These are phyloP conservation scores for Corylus americana DNA, from an alignment of 306 rosid genomes.

Conservation along the genomic window DNA sequence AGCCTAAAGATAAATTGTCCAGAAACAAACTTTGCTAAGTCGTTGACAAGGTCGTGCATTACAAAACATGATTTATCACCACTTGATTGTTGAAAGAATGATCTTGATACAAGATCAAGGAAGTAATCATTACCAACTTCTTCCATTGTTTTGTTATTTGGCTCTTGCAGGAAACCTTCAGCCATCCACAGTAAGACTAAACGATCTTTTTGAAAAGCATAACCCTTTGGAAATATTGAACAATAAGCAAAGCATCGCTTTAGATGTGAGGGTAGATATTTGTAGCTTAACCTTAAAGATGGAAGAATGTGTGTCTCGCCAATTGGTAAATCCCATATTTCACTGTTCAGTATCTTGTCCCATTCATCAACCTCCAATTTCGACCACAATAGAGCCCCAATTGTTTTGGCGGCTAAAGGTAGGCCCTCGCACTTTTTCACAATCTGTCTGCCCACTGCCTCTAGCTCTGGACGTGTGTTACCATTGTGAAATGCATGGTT, in stretches of 20 bases:
- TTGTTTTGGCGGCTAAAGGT: conserved; percentile 24
- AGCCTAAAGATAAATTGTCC: conserved; percentile 12
- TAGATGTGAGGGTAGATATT: not conserved
- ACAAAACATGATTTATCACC: not conserved
- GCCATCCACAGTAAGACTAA: conserved; percentile 50
- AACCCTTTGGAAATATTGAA: conserved; percentile 33
- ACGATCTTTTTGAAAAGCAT: conserved; percentile 8
- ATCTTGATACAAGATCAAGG: conserved; percentile 30
- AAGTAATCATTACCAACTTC: conserved; percentile 35
- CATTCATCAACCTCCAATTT: conserved; percentile 15
- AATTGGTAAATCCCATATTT: conserved; percentile 24
- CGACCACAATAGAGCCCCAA: conserved; percentile 25
- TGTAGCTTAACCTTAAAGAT: conserved; percentile 18
- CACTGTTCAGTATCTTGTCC: not conserved
- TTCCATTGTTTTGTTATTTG: conserved; percentile 3
- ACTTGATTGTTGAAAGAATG: conserved; percentile 34
- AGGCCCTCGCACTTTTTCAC: conserved; percentile 26
- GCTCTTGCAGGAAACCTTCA: conserved; percentile 28
- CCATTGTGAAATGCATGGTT: conserved; percentile 23
- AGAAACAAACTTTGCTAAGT: conserved; percentile 35
- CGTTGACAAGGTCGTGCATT: conserved; percentile 42
- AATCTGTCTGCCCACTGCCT: conserved; percentile 12
- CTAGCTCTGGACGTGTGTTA: conserved; percentile 1
- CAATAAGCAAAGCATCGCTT: conserved; percentile 21
- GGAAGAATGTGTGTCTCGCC: conserved; percentile 2